phyloP scores from a whole-genome alignment of 75 land plant genomes.

The Sequoiadendron giganteum region DNA sequence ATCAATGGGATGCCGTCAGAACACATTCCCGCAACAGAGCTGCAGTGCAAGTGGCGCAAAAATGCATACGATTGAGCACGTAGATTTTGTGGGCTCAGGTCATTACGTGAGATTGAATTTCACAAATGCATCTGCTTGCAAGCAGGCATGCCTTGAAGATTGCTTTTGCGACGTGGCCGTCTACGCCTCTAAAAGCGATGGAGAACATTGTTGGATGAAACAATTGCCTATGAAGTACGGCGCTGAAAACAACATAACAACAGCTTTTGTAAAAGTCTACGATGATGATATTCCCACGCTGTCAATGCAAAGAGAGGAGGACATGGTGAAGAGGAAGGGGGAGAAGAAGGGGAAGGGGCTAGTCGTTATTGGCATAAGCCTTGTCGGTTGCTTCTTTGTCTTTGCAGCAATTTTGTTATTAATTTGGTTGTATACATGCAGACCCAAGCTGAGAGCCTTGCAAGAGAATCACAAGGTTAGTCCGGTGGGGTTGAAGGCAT shows the following conservation, averaged over 20 bases:
- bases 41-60: neutral
- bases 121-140: neutral
- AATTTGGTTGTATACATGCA: too few species aligned
- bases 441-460: too few species aligned
- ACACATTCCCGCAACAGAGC: neutral
- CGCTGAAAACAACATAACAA: neutral
- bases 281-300: too few species aligned
- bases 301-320: too few species aligned
- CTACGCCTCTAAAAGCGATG: neutral
- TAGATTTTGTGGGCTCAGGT: neutral
- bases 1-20: neutral
- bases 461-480: too few species aligned
- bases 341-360: neutral
- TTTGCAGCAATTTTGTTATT: too few species aligned
- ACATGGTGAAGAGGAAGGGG: too few species aligned
- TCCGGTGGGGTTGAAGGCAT: too few species aligned
- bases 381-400: too few species aligned
- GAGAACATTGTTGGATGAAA: neutral
- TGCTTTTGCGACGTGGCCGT: neutral
- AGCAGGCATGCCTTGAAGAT: neutral
- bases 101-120: fast-evolving
- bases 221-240: neutral
- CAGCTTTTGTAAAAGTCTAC: neutral
- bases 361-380: too few species aligned
- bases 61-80: neutral